Base-by-base conservation (phyloP, 176 grass and related monocot species). In the Oryza punctata region DNA sequence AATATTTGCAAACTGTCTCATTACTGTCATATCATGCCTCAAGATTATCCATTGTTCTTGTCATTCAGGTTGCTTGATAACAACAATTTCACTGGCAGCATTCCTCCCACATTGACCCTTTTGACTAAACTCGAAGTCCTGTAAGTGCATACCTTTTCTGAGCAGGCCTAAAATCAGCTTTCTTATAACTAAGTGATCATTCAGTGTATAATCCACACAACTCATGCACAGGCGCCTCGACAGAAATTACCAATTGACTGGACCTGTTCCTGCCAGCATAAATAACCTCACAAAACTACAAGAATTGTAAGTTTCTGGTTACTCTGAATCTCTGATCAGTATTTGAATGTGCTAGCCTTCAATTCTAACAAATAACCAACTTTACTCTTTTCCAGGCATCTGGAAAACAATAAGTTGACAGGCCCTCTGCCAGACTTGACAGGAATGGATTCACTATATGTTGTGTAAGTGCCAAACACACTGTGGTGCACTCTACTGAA, bases 1-100 rank as follows among this genome's bases (percentile, higher is more conserved):
- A 54, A 54, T 54, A 54, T 54, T 54, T 54, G 50, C 18, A 54
- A 54, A 7, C 50, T 54, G 50, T 21, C 18, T 21, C 16, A 54
- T 19, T 21, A 7, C 18, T 54, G 16, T 54, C 21, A 54, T 54
- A 18, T 54, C 50, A 54, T 50, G 18, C 5, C 50, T 54, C 18
- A 54, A 54, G 50, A 54, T 7, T 21, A 61, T 37, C 15, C 44
- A 72, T 37, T n/a, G 0, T 60, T 60, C 19, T 59, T 59, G 19
- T 59, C 19, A 10, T 65, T 33, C 82, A 98, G 95, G 75, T 85
- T 98, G 54, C 72, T 98, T 74, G 95, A 98, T 79, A 98, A 93
- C 77, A 97, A 97, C 73, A 88, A 93, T n/a, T 89, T 94, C 44
- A 79, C 65, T 2, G 90, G 95, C 14, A 79, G 78, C 72, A 98